Percentiles rank a stretch among this genome's conserved stretches.
Evolutionary conservation across 2,329 filamentous ascomycete genomes (phyloP).

Genomic region (Colletotrichum sp.): DNA sequence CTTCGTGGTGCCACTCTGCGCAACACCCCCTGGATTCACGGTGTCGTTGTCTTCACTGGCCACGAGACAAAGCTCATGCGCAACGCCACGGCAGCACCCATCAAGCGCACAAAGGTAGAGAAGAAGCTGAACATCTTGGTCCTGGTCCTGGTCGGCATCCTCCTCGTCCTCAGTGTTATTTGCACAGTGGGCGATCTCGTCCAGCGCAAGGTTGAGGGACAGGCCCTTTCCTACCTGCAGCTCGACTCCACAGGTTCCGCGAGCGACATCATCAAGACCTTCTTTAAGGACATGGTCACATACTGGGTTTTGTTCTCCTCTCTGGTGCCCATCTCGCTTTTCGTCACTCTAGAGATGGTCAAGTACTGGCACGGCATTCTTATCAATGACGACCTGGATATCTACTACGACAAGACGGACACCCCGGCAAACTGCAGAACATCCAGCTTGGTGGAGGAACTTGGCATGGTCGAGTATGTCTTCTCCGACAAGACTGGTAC

Average conservation of each 20-base stretch:
- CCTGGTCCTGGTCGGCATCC: conserved; percentile 83
- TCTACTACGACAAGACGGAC: conserved; percentile 95
- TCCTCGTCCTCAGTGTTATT: conserved; percentile 84
- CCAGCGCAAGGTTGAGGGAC: conserved; percentile 67
- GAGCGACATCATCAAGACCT: conserved; percentile 69
- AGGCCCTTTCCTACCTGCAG: conserved; percentile 74
- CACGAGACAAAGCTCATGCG: conserved; percentile 99
- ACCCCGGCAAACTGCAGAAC: conserved; percentile 96
- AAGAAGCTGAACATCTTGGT: conserved; percentile 93
- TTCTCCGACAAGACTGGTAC: conserved; percentile 99
- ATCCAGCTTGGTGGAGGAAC: conserved; percentile 93
- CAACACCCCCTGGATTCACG: conserved; percentile 97
- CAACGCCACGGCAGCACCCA: conserved; percentile 94
- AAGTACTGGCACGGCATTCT: conserved; percentile 98
- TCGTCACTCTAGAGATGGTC: conserved; percentile 96
- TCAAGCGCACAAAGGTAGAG: conserved; percentile 97
- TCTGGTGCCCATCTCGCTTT: conserved; percentile 94
- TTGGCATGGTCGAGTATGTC: conserved; percentile 98
- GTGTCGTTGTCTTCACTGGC: conserved; percentile 94
- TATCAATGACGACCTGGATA: conserved; percentile 96
- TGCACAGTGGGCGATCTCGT: conserved; percentile 92
- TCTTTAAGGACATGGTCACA: conserved; percentile 93
- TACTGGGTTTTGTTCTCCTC: conserved; percentile 99
- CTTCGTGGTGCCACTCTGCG: conserved; percentile 91
- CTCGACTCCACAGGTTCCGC: conserved; percentile 65